phyloP scores from a whole-genome alignment of 169 alveolate species.

The Neospora caninum region DNA sequence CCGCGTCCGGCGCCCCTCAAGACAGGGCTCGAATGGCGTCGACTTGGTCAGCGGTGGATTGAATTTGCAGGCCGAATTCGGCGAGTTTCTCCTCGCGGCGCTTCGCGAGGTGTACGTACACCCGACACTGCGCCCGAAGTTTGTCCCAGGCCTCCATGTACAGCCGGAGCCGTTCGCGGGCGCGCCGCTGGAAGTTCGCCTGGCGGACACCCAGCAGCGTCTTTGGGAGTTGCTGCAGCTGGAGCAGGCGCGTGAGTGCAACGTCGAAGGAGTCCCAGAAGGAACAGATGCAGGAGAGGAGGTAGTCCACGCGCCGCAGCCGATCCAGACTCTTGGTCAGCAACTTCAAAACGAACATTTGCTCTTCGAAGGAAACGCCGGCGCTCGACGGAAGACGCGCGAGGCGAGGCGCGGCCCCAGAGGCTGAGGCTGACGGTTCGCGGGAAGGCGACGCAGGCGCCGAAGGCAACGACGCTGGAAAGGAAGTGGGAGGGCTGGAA shows the following conservation, averaged over 20 bases:
- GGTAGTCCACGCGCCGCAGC: conserved; percentile 36
- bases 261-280: conserved; percentile 44
- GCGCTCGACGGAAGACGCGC: background rate
- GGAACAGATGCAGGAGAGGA: conserved; percentile 15
- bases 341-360: conserved; percentile 4
- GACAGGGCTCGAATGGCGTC: conserved; percentile 49
- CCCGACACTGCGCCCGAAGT: conserved; percentile 32
- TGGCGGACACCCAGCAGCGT: background rate
- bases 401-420: background rate
- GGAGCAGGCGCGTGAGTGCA: conserved; percentile 40
- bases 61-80: conserved; percentile 28
- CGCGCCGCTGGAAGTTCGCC: background rate
- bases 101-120: conserved; percentile 31
- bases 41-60: conserved; percentile 33
- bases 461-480: background rate
- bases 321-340: conserved; percentile 36
- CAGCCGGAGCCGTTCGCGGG: conserved; percentile 15
- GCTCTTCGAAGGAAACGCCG: background rate
- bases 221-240: conserved; percentile 41
- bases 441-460: too few species aligned
- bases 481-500: too few species aligned
- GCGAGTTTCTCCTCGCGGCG: conserved; percentile 12
- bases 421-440: too few species aligned
- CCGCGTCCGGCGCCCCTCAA: too few species aligned
- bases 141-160: conserved; percentile 18